These are phyloP conservation scores for Salmacisia buchloeana DNA, from an alignment of 1,284 basidiomycete genomes.

Conservation along the genomic window DNA sequence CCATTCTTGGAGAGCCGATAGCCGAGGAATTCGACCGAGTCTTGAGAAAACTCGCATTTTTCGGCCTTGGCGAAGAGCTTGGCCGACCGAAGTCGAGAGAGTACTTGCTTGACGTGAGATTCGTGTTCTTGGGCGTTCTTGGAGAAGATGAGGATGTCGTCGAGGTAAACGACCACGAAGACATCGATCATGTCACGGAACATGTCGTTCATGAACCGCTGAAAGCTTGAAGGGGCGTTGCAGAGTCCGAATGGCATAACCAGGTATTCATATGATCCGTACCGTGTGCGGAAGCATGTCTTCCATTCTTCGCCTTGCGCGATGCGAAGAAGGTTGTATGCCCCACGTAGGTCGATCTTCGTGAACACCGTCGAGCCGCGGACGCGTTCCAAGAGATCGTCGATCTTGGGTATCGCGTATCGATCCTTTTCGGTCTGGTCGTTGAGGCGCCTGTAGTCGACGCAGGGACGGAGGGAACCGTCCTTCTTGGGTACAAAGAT, in stretches of 20 bases:
- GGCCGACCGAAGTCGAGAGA: background rate
- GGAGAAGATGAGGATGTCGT: too few species aligned
- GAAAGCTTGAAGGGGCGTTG: too few species aligned
- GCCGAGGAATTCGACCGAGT: conserved; percentile 53
- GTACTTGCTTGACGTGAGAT: conserved; percentile 7
- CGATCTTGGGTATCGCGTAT: conserved; percentile 10
- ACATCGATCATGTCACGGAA: too few species aligned
- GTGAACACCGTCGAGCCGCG: background rate
- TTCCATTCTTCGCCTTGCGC: too few species aligned
- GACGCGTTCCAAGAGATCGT: conserved; percentile 4
- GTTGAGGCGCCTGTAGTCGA: too few species aligned
- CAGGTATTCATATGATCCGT: conserved; percentile 10
- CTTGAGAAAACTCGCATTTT: conserved; percentile 16
- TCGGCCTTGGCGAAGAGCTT: too few species aligned
- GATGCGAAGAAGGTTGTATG: too few species aligned
- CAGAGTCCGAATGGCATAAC: conserved; percentile 14
- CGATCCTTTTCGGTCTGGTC: conserved; percentile 5
- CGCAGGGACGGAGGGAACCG: too few species aligned
- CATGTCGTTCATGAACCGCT: too few species aligned
- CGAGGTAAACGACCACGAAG: too few species aligned
- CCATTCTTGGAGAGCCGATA: conserved; percentile 48
- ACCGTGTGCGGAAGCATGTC: conserved; percentile 21
- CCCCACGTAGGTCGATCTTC: too few species aligned
- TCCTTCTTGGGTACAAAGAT: too few species aligned
- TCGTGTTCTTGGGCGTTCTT: conserved; percentile 30